Base-by-base conservation (phyloP, 495 filamentous ascomycete genomes). In the Lophiotrema nucula region DNA sequence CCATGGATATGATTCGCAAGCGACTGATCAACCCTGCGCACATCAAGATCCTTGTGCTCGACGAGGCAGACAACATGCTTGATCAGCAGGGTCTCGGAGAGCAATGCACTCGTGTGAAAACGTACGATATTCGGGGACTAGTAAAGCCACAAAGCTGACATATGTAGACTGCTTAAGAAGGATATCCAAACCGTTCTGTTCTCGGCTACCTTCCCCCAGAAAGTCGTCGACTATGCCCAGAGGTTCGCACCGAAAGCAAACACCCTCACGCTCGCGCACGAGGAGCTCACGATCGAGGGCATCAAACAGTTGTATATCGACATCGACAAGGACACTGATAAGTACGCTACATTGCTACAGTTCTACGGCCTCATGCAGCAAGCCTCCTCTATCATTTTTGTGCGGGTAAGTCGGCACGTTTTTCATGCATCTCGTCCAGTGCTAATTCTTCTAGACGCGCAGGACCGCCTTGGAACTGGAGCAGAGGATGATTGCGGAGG, bases 301-400 rank as follows among this genome's bases (percentile, higher is more conserved):
- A 99, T 99, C 70, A 93, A 88, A 62, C 95, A 99, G 69, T 83
- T 99, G 64, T 97, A 90, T 67, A 88, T 99, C 72, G 95, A 99
- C 70, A 96, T 90, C 72, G 74, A 84, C 3, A 75, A 75, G 18
- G 88, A 93, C 44, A 73, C 85, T 12, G 81, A 89, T 65, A 99
- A 99, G 69, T 99, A 93, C 69, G 79, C 83, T 23, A 84, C 87
- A 27, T 82, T 99, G 13, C 86, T 95, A 62, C 85, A 89, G 69
- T 86, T 99, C 16, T 99, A 97, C 68, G 91, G 92, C 53, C 78
- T 97, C 31, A 89, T 97, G 80, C 97, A 90, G 11, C 89, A 96
- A 54, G 91, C 90, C 3, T 96, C 92, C 4, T 96, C 92, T 0
- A 97, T 99, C 69, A 97, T 99, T 67, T 99, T 99, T 72, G 90